Conservation (phyloP, 2,329 filamentous ascomycete genomes). For the Cladophialophora carrionii region DNA sequence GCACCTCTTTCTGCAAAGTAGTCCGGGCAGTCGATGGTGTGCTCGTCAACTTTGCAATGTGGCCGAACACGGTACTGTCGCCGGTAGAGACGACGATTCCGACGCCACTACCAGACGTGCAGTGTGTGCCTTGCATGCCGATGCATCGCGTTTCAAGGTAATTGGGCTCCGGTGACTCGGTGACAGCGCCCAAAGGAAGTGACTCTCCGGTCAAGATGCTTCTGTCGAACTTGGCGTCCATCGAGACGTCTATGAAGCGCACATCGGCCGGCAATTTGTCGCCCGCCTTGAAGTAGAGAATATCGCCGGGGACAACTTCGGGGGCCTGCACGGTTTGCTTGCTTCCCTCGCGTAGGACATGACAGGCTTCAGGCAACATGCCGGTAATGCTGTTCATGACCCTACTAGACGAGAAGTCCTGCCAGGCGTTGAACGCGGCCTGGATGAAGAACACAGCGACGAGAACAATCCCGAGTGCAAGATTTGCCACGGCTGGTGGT, state of each 20-base stretch:
- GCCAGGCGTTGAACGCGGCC: slow-evolving; percentile 70
- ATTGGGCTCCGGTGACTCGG: slow-evolving; percentile 70
- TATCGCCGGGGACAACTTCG: slow-evolving; percentile 72
- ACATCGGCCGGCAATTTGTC: slow-evolving; percentile 76
- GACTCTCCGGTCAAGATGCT: slow-evolving; percentile 75
- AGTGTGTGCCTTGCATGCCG: slow-evolving; percentile 78
- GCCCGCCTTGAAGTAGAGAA: slow-evolving; percentile 69
- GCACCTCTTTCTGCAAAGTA: slow-evolving; percentile 71
- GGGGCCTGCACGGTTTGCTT: slow-evolving; percentile 56
- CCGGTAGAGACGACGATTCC: slow-evolving; percentile 72
- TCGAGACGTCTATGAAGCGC: slow-evolving; percentile 68
- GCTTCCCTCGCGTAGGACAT: slow-evolving; percentile 64
- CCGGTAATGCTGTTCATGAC: slow-evolving; percentile 80
- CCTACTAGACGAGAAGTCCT: slow-evolving; percentile 74
- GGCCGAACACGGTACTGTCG: slow-evolving; percentile 73
- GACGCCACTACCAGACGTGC: slow-evolving; percentile 67
- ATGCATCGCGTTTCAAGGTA: slow-evolving; percentile 78
- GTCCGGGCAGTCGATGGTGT: slow-evolving; percentile 69
- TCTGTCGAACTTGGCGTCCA: slow-evolving; percentile 72
- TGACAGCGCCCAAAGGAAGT: slow-evolving; percentile 63
- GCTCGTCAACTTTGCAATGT: slow-evolving; percentile 72
- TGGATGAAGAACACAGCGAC: slow-evolving; percentile 70
- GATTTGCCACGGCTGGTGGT: slow-evolving; percentile 71
- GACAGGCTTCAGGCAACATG: slow-evolving; percentile 75
- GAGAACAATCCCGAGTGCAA: slow-evolving; percentile 73